These are phyloP conservation scores for Cladosporium phlei DNA, from an alignment of 2,329 filamentous ascomycete species.

Conservation along the genomic window DNA sequence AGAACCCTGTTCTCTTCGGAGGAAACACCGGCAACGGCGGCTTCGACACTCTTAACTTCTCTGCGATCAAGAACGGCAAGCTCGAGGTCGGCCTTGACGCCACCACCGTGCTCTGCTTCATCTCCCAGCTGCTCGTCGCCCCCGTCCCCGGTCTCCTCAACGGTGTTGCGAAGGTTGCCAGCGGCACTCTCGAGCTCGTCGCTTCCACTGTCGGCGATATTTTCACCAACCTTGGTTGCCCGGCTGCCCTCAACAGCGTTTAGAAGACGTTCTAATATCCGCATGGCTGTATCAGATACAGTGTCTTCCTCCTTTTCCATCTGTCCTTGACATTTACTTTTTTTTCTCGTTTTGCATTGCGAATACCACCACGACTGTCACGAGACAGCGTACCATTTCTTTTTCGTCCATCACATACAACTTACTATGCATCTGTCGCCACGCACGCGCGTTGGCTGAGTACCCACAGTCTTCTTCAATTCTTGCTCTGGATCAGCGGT, in stretches of 20 bases:
- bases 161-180: constrained; percentile 27
- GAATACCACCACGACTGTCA: too few species aligned
- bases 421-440: too few species aligned
- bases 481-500: too few species aligned
- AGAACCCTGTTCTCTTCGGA: constrained; percentile 40
- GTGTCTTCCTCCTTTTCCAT: too few species aligned
- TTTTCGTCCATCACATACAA: too few species aligned
- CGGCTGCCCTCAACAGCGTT: constrained; percentile 22
- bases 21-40: constrained; percentile 37
- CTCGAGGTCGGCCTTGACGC: constrained; percentile 23
- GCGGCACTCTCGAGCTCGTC: constrained; percentile 26
- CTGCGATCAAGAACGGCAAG: constrained; percentile 33
- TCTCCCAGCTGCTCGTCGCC: constrained; percentile 37
- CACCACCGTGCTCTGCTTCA: constrained; percentile 30
- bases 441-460: too few species aligned
- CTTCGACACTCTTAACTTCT: constrained; percentile 35
- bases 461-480: too few species aligned
- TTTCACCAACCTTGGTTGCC: constrained; percentile 30
- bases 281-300: too few species aligned
- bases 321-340: too few species aligned
- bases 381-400: too few species aligned
- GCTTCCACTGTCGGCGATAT: constrained; percentile 23
- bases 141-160: constrained; percentile 32
- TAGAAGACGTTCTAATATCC: neutral
- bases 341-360: too few species aligned